Evolutionary conservation across 371 early-diverging fungal species (phyloP), one percentile per base, ranked within the genome.

Genomic region (Apophysomyces elegans): DNA sequence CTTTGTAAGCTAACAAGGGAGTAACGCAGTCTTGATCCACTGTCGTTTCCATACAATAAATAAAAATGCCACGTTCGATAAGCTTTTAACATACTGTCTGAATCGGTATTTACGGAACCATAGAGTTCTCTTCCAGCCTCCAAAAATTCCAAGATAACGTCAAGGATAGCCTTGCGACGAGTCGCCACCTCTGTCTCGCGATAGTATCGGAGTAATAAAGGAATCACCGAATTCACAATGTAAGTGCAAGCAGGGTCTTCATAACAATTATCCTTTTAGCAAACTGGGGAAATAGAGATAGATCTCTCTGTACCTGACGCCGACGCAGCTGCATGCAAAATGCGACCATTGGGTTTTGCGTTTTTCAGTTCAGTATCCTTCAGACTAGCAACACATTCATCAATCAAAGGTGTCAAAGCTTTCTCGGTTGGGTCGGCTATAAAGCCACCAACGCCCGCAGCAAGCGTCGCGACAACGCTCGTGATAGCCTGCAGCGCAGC

Each of bases 321-420:
- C 39, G 85, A 84, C 4, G 88, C 88, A 36, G 80, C 80, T 5
- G 91, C 84, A 59, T 83, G 79, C 63, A 93, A 72, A 44, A 92
- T 85, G 56, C 84, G 86, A 32, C 91, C 89, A 41, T 87, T 78
- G 7, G 86, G 87, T 64, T 90, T 89, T 9, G 86, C 86, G 36
- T 90, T 86, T 62, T 92, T 93, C 66, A 87, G 70, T 41, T 92
- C 94, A 8, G 90, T 88, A 45, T 90, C 89, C 58, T 86, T 87
- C 14, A 95, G 71, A 45, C 87, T 83, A 8, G 84, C 73, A 57
- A 90, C 75, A 62, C 90, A 90, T 62, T 93, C 92, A 7, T 82
- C 77, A 21, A 91, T 70, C 39, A 90, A 77, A 21, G 90, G 84
- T 39, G 84, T 74, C 67, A 92, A 69, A 44, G 89, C 85, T 50